Evolutionary conservation across 2,329 filamentous ascomycete species (phyloP), one percentile per base, ranked within the genome.

Genomic region (Celoporthe dispersa): DNA sequence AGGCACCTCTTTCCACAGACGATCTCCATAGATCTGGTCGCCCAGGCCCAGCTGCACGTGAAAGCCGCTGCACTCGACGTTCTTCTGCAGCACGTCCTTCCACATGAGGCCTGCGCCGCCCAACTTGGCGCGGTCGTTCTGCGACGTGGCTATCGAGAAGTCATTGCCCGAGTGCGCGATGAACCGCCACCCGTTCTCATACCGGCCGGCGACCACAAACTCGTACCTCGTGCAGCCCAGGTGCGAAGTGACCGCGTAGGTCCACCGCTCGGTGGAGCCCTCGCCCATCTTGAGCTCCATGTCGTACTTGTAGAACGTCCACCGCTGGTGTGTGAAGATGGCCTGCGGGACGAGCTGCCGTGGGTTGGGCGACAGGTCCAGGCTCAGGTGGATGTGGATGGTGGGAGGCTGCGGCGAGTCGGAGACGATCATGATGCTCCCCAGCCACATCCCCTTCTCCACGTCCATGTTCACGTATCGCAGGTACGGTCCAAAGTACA

Each of bases 11-110:
- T 95, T 97, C 96, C 96, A 99, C 73, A 99, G 82, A 44, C 96
- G 86, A 80, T 99, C 96, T 1, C 94, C 96, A 77, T 97, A 98
- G 66, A 99, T 97, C 79, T 99, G 96, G 71, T 96, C 93, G 68
- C 96, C 96, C 5, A 98, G 83, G 19, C 95, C 96, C 9, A 99
- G 85, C 77, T 99, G 96, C 8, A 93, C 91, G 77, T 99, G 96
- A 80, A 98, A 99, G 1, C 96, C 96, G 68, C 94, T 94, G 75
- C 94, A 97, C 75, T 99, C 96, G 37, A 94, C 90, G 76, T 99
- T 97, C 85, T 98, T 98, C 81, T 98, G 94, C 78, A 99, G 86
- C 37, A 99, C 94, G 76, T 99, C 96, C 77, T 98, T 98, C 96
- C 96, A 99, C 95, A 99, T 97, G 78, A 96, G 93, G 0, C 94